Evolutionary conservation across 139 green algal species (phyloP), one percentile per base, ranked within the genome.

Genomic region (Tetradesmus lagerheimii): DNA sequence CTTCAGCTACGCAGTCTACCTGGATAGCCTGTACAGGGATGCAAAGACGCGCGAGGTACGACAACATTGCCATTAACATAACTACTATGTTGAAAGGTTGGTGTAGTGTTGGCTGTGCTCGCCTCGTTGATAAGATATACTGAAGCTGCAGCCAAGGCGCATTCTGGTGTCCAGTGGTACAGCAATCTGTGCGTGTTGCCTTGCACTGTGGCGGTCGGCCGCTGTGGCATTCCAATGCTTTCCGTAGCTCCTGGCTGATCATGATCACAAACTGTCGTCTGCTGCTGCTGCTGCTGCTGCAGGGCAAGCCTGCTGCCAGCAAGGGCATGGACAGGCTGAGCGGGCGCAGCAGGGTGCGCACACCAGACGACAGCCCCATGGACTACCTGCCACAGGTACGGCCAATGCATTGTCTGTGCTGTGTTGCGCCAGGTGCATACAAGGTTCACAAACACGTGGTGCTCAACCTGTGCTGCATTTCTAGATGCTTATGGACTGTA

Each of bases 1-100:
- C 89, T 99, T 99, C 89, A 91, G 92, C 64, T 96, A 96, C 84
- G 97, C 95, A 29, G 93, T 90, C 23, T 99, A 98, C 91, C 92
- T 98, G 75, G 98, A 99, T 80, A 92, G 97, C 81, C 93, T 98
- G 78, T 92, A 97, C 83, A 79, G 89, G 50, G 96, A 97, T 84
- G 80, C 80, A 4, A 78, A 83, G 45, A 34, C 75, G n/a, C 37
- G 85, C 11, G 71, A 89, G 85, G 85, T 75, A 5, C n/a, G 85
- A n/a, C n/a, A n/a, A n/a, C n/a, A n/a, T n/a, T n/a, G n/a, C n/a
- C n/a, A n/a, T n/a, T n/a, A n/a, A n/a, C n/a, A n/a, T n/a, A n/a
- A n/a, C n/a, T n/a, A n/a, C n/a, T n/a, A n/a, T n/a, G n/a, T n/a
- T n/a, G n/a, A n/a, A n/a, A n/a, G n/a, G n/a, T n/a, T n/a, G n/a